These are phyloP conservation scores for Diatrype stigma DNA, from an alignment of 2,329 filamentous ascomycete species.

Conservation along the genomic window DNA sequence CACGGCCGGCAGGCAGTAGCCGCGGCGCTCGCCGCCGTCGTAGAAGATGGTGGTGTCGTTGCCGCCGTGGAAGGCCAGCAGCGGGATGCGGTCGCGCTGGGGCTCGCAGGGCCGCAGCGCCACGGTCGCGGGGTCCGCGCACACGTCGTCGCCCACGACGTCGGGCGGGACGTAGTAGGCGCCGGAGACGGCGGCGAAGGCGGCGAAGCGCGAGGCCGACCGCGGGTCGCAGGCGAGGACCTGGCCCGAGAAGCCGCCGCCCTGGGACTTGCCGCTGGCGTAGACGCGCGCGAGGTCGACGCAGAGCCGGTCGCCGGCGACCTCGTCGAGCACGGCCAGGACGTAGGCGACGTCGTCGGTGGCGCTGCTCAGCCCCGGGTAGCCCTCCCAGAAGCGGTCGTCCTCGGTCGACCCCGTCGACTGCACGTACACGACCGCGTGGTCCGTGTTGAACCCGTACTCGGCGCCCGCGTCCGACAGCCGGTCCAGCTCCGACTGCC, in stretches of 20 bases:
- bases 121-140: no score
- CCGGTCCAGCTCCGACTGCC: constrained; percentile 14
- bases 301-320: constrained; percentile 21
- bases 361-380: constrained; percentile 12
- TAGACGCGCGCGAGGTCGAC: constrained; percentile 22
- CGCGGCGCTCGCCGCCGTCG: constrained; percentile 36
- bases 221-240: constrained; percentile 21
- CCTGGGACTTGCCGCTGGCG: constrained; percentile 25
- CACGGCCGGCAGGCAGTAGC: constrained; percentile 41
- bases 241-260: constrained; percentile 18
- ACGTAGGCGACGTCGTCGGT: constrained; percentile 22
- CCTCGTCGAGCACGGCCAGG: constrained; percentile 21
- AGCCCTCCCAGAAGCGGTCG: constrained; percentile 14
- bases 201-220: constrained; percentile 16
- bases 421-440: constrained; percentile 15
- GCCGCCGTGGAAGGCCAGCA: constrained; percentile 49
- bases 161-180: constrained; percentile 26
- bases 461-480: constrained; percentile 12
- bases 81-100: constrained; percentile 32
- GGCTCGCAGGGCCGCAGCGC: constrained; percentile 28
- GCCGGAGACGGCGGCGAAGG: constrained; percentile 24
- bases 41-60: constrained; percentile 43
- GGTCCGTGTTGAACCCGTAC: constrained; percentile 11
- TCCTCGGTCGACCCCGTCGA: constrained; percentile 7
- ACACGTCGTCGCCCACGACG: constrained; percentile 19